Percentiles rank a stretch among this genome's conserved stretches.
phyloP scores from a whole-genome alignment of 2,329 filamentous ascomycete genomes.

The Botrytis hyacinthi region DNA sequence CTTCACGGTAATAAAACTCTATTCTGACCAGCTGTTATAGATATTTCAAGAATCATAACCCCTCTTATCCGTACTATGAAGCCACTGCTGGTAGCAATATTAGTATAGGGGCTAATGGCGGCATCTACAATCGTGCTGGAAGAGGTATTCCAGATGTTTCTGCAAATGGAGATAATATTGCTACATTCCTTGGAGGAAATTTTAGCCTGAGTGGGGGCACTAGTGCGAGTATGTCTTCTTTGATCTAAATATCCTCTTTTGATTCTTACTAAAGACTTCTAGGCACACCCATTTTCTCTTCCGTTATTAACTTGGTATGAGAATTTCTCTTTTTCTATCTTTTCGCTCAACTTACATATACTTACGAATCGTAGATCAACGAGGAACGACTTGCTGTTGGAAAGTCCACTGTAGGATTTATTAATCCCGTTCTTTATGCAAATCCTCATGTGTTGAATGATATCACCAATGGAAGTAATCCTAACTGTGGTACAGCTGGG shows the following conservation, averaged over 20 bases:
- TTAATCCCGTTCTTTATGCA: conserved; percentile 40
- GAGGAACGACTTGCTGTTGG: conserved; percentile 40
- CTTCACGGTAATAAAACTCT: neutral
- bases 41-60: conserved; percentile 33
- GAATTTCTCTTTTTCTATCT: neutral
- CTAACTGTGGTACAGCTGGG: conserved; percentile 38
- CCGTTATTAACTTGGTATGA: conserved; percentile 19
- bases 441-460: conserved; percentile 37
- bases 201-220: conserved; percentile 16
- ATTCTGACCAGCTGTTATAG: neutral
- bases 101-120: conserved; percentile 42
- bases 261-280: conserved; percentile 29
- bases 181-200: neutral
- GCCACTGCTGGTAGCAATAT: conserved; percentile 26
- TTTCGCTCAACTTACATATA: no score
- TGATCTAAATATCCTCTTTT: neutral
- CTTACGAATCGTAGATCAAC: conserved; percentile 37
- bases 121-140: conserved; percentile 46
- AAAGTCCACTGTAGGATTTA: conserved; percentile 42
- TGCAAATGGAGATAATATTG: conserved; percentile 42
- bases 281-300: conserved; percentile 20
- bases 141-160: conserved; percentile 51
- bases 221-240: conserved; percentile 14
- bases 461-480: conserved; percentile 38
- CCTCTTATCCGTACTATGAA: conserved; percentile 30